These are phyloP conservation scores for Phytophthora parvispora DNA, from an alignment of 352 stramenopile species.

Conservation along the genomic window DNA sequence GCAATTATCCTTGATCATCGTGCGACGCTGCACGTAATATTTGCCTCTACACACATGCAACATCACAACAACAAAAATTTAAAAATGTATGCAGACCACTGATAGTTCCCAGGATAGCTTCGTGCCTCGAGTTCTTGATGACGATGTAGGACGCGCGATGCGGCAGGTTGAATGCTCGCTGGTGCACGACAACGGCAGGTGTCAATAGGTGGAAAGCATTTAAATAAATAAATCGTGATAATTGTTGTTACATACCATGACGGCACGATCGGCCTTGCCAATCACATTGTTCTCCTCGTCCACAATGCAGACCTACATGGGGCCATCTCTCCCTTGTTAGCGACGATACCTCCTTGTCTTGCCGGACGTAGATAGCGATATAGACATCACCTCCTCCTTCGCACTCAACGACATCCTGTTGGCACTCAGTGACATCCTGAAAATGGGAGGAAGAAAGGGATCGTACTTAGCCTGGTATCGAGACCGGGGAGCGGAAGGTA, in stretches of 20 bases:
- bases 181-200: background rate
- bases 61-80: background rate
- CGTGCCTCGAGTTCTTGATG: constrained; percentile 79
- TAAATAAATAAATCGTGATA: background rate
- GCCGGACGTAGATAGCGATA: too few relatives aligned
- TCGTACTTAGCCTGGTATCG: background rate
- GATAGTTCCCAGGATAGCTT: background rate
- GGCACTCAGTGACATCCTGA: background rate
- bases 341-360: background rate
- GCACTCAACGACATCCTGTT: constrained; percentile 55
- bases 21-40: constrained; percentile 88
- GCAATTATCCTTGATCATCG: constrained; percentile 92
- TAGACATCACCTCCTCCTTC: constrained; percentile 54
- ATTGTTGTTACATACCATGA: constrained; percentile 62
- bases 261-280: constrained; percentile 80
- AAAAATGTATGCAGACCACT: background rate
- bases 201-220: background rate
- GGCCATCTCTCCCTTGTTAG: background rate
- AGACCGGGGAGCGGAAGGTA: background rate
- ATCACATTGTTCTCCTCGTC: constrained; percentile 85
- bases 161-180: constrained; percentile 84
- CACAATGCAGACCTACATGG: constrained; percentile 84
- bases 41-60: constrained; percentile 59
- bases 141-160: constrained; percentile 91
- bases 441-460: background rate